These are phyloP conservation scores for Apiospora malaysiana DNA, from an alignment of 2,329 filamentous ascomycete genomes.

Conservation along the genomic window DNA sequence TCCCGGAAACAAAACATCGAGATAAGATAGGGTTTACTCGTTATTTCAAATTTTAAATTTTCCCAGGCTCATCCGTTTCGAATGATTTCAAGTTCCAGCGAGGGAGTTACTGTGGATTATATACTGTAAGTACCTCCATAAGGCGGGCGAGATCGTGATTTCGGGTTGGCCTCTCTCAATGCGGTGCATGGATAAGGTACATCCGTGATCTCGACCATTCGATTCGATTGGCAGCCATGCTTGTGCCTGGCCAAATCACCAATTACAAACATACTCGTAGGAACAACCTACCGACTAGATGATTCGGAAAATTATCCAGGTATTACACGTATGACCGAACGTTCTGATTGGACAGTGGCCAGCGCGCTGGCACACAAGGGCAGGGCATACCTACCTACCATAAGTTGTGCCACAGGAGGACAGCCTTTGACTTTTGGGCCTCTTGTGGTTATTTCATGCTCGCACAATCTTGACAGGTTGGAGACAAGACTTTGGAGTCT, in stretches of 20 bases:
- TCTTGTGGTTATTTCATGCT: slow-evolving; percentile 6
- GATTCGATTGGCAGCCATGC: background rate
- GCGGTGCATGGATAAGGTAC: slow-evolving; percentile 2
- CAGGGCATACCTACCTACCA: background rate
- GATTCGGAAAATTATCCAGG: slow-evolving; percentile 9
- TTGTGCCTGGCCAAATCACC: slow-evolving; percentile 3
- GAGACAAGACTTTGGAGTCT: background rate
- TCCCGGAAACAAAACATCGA: slow-evolving; percentile 15
- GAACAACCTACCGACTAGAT: background rate
- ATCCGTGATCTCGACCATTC: slow-evolving; percentile 2
- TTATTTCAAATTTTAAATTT: slow-evolving; percentile 18
- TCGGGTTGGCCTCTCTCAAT: background rate
- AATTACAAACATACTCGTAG: slow-evolving; percentile 4
- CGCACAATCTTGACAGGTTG: background rate
- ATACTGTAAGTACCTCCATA: background rate
- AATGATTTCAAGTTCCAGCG: slow-evolving; percentile 15
- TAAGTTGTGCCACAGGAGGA: background rate
- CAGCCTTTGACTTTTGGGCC: background rate
- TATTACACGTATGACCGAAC: background rate
- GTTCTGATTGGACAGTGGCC: background rate
- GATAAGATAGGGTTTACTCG: slow-evolving; percentile 14
- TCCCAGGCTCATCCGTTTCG: slow-evolving; percentile 9
- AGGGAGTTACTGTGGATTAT: background rate
- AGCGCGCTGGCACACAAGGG: background rate
- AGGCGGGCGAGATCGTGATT: slow-evolving; percentile 12